A percentile compares a stretch with the other conserved stretches of the same genome.
Conservation (phyloP, 1,139 yeast genomes). For the Meyerozyma athensensis region DNA sequence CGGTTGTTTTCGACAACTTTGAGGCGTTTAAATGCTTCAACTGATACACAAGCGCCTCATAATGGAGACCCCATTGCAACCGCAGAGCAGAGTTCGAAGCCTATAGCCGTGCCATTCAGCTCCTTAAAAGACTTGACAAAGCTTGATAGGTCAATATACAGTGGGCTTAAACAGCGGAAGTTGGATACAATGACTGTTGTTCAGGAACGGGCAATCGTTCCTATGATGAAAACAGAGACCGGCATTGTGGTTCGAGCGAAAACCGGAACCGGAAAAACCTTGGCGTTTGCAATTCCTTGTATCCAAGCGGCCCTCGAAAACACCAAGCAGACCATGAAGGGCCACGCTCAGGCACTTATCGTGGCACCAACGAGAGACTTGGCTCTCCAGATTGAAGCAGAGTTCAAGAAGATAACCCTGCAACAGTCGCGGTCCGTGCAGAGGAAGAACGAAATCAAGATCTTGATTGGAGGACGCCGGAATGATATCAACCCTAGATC, state of each 20-base stretch:
- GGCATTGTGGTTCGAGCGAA: constrained; percentile 86
- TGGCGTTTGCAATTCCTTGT: constrained; percentile 80
- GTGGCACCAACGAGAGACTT: constrained; percentile 91
- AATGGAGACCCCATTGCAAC: too few species aligned
- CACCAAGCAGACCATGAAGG: constrained; percentile 16
- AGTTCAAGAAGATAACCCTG: constrained; percentile 43
- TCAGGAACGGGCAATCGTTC: constrained; percentile 68
- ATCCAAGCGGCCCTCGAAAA: constrained; percentile 44
- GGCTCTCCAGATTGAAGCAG: constrained; percentile 78
- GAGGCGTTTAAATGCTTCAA: too few species aligned
- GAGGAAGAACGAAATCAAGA: constrained; percentile 18
- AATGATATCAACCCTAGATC: constrained; percentile 16
- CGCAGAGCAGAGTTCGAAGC: too few species aligned
- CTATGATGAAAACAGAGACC: constrained; percentile 50
- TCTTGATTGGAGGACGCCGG: constrained; percentile 39
- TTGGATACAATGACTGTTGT: constrained; percentile 65
- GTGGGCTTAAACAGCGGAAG: constrained; percentile 12
- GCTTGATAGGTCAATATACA: not conserved
- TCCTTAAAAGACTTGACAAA: not conserved
- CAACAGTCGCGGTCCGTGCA: constrained; percentile 13
- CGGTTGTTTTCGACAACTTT: not conserved
- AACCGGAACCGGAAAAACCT: constrained; percentile 94
- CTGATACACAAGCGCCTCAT: too few species aligned
- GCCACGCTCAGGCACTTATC: constrained; percentile 52
- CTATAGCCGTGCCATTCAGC: not conserved